These are phyloP conservation scores for Lolium perenne DNA, from an alignment of 176 grass and related monocot genomes.

Conservation along the genomic window DNA sequence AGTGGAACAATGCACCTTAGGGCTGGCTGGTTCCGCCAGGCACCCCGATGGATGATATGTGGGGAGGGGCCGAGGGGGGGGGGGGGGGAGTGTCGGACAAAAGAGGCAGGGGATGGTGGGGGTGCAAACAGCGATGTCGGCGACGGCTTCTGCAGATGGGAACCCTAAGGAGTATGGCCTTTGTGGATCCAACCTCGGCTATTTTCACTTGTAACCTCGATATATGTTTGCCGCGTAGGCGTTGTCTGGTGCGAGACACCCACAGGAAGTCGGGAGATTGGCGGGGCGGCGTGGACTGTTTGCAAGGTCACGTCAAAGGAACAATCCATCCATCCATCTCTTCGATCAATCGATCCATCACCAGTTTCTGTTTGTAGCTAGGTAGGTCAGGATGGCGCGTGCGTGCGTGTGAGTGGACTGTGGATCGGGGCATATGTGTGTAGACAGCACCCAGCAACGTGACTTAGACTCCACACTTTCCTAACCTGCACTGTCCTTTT, in stretches of 20 bases:
- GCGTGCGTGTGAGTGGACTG: constrained; percentile 44
- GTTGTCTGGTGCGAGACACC: background rate
- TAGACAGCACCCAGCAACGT: constrained; percentile 59
- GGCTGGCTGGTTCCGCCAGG: too few relatives aligned
- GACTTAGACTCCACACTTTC: constrained; percentile 73
- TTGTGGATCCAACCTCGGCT: too few relatives aligned
- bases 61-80: too few relatives aligned
- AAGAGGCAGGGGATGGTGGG: too few relatives aligned
- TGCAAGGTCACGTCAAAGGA: constrained; percentile 70
- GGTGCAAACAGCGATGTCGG: too few relatives aligned
- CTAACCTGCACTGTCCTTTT: constrained; percentile 53
- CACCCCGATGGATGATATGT: too few relatives aligned
- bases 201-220: background rate
- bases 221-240: background rate
- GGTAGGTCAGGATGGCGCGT: background rate
- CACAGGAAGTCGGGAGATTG: background rate
- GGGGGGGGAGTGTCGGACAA: too few relatives aligned
- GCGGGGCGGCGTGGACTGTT: constrained; percentile 31
- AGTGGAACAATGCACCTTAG: too few relatives aligned
- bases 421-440: constrained; percentile 13
- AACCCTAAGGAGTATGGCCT: too few relatives aligned
- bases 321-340: constrained; percentile 65
- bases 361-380: constrained; percentile 18
- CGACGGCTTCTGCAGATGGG: too few relatives aligned
- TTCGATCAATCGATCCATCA: constrained; percentile 44